Conservation (phyloP, 352 stramenopile genomes). For the Blastocystis sp. region DNA sequence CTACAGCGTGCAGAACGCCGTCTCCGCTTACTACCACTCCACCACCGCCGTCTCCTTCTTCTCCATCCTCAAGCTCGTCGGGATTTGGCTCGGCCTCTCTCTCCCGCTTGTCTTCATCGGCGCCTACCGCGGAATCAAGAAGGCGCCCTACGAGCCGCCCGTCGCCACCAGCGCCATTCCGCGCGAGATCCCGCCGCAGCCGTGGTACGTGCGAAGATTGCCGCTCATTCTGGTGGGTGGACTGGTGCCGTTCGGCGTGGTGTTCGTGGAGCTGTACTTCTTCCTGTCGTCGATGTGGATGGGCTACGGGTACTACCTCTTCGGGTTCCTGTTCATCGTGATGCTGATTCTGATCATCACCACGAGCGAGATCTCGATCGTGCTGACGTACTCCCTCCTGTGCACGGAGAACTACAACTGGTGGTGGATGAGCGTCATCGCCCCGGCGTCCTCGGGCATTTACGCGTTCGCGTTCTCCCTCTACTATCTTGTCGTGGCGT, state of each 20-base stretch:
- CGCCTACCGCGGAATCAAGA: slow-evolving; percentile 95
- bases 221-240: slow-evolving; percentile 89
- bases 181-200: slow-evolving; percentile 92
- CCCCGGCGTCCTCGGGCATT: slow-evolving; percentile 88
- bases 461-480: slow-evolving; percentile 99
- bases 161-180: slow-evolving; percentile 96
- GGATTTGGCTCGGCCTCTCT: slow-evolving; percentile 98
- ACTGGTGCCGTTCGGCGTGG: slow-evolving; percentile 95
- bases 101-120: slow-evolving; percentile 96
- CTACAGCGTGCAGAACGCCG: slow-evolving; percentile 95
- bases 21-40: slow-evolving; percentile 88
- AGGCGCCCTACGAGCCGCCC: slow-evolving; percentile 81
- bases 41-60: slow-evolving; percentile 90
- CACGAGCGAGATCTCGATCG: slow-evolving; percentile 97
- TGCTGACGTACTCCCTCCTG: slow-evolving; percentile 99
- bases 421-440: slow-evolving; percentile 99
- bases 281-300: slow-evolving; percentile 96
- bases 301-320: slow-evolving; percentile 97
- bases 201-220: slow-evolving; percentile 93
- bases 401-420: slow-evolving; percentile 99
- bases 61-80: slow-evolving; percentile 92
- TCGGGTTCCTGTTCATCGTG: slow-evolving; percentile 95
- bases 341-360: slow-evolving; percentile 97
- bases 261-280: slow-evolving; percentile 99
- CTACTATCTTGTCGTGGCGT: slow-evolving; percentile 85